Percentiles rank a stretch among this genome's conserved stretches.
phyloP scores from a whole-genome alignment of 805 yeast species.

The Kodamaea nitidulidarum region DNA sequence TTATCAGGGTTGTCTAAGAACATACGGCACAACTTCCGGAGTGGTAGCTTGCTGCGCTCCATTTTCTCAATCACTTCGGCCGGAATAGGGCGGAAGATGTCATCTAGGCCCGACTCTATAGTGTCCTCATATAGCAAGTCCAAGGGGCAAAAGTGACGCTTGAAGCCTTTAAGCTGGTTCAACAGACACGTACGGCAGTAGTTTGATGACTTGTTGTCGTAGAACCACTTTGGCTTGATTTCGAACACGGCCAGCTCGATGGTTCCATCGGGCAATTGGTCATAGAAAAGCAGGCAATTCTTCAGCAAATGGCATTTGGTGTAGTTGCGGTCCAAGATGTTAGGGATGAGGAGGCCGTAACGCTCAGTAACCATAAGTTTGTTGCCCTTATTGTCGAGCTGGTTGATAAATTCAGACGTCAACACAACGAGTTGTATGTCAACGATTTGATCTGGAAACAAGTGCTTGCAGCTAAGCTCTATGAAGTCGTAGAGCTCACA shows the following conservation, averaged over 20 bases:
- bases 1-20: constrained; percentile 29
- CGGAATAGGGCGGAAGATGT: constrained; percentile 23
- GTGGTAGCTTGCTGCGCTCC: constrained; percentile 28
- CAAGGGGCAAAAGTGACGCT: constrained; percentile 45
- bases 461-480: constrained; percentile 28
- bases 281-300: constrained; percentile 30
- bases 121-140: constrained; percentile 35
- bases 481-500: constrained; percentile 40
- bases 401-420: constrained; percentile 26
- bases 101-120: constrained; percentile 32
- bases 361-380: constrained; percentile 36
- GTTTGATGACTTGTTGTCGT: constrained; percentile 38
- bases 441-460: constrained; percentile 27
- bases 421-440: constrained; percentile 31
- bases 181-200: constrained; percentile 60
- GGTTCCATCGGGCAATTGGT: constrained; percentile 6
- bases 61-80: constrained; percentile 16
- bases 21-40: constrained; percentile 26
- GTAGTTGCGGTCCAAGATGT: constrained; percentile 33
- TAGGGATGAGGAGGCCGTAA: constrained; percentile 42
- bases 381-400: constrained; percentile 24
- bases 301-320: constrained; percentile 28
- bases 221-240: constrained; percentile 62
- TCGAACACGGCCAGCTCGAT: constrained; percentile 33
- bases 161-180: constrained; percentile 28